These are phyloP conservation scores for Fallopia convolvulus DNA, from an alignment of 148 eudicot species.

Conservation along the genomic window DNA sequence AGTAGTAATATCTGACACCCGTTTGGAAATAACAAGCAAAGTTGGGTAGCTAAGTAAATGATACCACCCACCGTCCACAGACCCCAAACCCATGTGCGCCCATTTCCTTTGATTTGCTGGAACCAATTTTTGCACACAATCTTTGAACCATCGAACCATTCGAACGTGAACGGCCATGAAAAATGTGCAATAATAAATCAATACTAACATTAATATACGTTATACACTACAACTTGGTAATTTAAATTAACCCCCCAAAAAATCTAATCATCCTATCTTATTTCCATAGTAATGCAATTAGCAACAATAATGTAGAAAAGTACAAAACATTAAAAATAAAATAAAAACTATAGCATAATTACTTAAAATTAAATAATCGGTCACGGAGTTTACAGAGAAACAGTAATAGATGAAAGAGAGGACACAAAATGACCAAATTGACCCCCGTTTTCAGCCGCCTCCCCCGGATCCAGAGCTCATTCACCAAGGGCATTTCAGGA, in stretches of 20 bases:
- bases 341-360: conserved; percentile 1
- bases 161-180: not conserved
- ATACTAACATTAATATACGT: not conserved
- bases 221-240: not conserved
- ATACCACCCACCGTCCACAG: not conserved
- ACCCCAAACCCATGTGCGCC: not conserved
- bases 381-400: conserved; percentile 9
- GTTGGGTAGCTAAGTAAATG: not conserved
- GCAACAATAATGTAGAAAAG: conserved; percentile 5
- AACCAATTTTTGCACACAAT: conserved; percentile 2
- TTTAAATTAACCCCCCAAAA: not conserved
- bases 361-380: not conserved
- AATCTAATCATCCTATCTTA: conserved; percentile 1
- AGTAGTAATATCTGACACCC: not conserved
- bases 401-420: not conserved
- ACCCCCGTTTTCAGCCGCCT: not conserved
- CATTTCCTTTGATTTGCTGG: conserved; percentile 3
- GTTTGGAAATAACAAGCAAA: not conserved
- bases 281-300: not conserved
- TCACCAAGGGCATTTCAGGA: not conserved
- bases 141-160: not conserved
- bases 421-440: not conserved
- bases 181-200: not conserved
- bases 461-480: not conserved
- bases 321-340: not conserved